Base-by-base conservation (phyloP, 176 grass and related monocot genomes). In the Melocanna baccifera region DNA sequence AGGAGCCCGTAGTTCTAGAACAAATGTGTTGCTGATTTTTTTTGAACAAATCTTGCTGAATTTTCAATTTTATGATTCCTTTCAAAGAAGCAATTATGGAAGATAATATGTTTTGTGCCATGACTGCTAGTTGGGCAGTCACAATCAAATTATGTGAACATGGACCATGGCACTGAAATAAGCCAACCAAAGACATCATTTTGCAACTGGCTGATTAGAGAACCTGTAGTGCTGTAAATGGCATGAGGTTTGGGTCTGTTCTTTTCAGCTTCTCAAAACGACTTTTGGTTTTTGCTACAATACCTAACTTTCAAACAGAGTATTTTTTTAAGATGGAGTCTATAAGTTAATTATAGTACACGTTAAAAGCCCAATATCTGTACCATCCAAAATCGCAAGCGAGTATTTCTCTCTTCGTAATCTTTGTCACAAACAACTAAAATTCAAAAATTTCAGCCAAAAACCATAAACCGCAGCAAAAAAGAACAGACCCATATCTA, bases 71-170 rank as follows among this genome's bases (percentile, higher is more conserved):
- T 41, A 9, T 84, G 13, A 41, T 41, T 73, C 18, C 32, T 68
- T 41, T 85, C 18, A 30, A 67, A 46, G 16, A 77, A 67, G 18
- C 11, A n/a, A 34, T 62, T 36, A 12, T 23, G 14, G 20, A 61
- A 50, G 8, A 36, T 3, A 16, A 0, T 18, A 25, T 34, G 55
- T 69, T 62, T n/a, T n/a, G 32, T 15, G 50, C 52, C 22, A 76
- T 70, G 41, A 70, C 77, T 84, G 18, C 22, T 88, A 67, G 81
- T 15, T 89, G 61, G 81, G 69, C 22, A 37, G 39, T 89, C 76
- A 41, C n/a, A 75, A 61, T 89, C 81, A n/a, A 28, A 68, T 75
- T 63, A 55, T 56, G 56, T 66, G 3, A 73, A 65, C 25, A 46
- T 72, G 81, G 75, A 56, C 81, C 74, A 73, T 65, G 25, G 55